Base-by-base conservation (phyloP, 2,329 filamentous ascomycete species). In the Didymella exigua region DNA sequence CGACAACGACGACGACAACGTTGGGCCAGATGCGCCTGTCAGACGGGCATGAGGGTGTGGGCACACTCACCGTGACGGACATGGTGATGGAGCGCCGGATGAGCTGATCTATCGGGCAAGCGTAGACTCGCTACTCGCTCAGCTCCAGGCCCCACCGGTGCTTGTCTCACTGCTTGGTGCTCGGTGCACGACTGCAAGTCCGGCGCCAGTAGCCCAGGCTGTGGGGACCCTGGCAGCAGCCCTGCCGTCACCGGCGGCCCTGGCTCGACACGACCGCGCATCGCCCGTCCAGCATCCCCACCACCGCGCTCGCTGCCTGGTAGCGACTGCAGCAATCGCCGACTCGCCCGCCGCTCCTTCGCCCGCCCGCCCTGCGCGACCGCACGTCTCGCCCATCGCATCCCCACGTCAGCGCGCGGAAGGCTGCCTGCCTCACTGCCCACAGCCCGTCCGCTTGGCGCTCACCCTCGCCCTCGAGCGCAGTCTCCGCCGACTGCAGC, bases 41-140 rank as follows among this genome's bases (percentile, higher is more conserved):
- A 49, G 51, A 24, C 38, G 38, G 18, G 33, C 30, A 4, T 5
- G 30, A 18, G 14, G 9, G 23, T 24, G 26, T 24, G 26, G 36
- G 34, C 36, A 19, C 21, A 68, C 72, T 62, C 66, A 77, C 75
- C 14, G 79, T 81, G 62, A 81, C 78, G 49, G 79, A 79, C 79
- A 82, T 81, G 67, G 57, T 65, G 60, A 27, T 29, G 34, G 43
- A n/a, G 45, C 29, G 23, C 37, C 11, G 29, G 36, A 23, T 29
- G 33, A 23, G 52, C 52, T 45, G 52, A 42, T n/a, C n/a, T n/a
- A n/a, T 21, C 31, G 38, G 26, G 19, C 44, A 49, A 24, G 46
- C 46, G 52, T 45, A 6, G 34, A 14, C 19, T 37, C 34, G 34
- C 19, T 14, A 23, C 34, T 37, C 27, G 19, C 31, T 45, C 52